Conservation (phyloP, 192 early-diverging fungal species). For the Hyaloraphidium curvatum region DNA sequence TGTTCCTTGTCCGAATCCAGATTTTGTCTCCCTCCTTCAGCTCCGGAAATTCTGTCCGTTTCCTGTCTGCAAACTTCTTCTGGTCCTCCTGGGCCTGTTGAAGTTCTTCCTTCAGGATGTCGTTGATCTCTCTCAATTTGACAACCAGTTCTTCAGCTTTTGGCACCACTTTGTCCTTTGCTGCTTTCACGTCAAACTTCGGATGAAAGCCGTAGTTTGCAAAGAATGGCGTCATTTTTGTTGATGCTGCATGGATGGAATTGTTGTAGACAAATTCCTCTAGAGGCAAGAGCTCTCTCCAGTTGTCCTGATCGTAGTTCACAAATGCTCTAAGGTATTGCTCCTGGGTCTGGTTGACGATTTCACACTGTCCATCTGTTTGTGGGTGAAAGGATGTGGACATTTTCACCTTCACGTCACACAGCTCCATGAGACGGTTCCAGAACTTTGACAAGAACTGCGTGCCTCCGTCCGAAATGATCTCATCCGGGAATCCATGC, state of each 20-base stretch:
- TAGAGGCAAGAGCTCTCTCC: conserved; percentile 16
- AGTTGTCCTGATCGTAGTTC: conserved; percentile 19
- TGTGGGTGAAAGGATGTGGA: conserved; percentile 21
- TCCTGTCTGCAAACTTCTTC: background rate
- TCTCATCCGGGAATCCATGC: conserved; percentile 18
- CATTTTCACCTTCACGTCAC: conserved; percentile 14
- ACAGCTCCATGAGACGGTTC: conserved; percentile 3
- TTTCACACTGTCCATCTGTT: conserved; percentile 22
- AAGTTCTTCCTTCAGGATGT: too few species aligned
- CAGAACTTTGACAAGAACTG: conserved; percentile 23
- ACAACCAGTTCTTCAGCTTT: too few species aligned
- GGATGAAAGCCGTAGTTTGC: conserved; percentile 16
- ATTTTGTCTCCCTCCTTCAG: conserved; percentile 7
- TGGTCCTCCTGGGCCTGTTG: conserved; percentile 6
- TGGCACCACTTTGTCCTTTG: too few species aligned
- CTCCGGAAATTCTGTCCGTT: background rate
- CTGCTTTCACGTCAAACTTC: background rate
- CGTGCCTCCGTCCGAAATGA: conserved; percentile 24
- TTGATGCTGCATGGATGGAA: conserved; percentile 9
- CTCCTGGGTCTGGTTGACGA: conserved; percentile 17
- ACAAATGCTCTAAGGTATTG: conserved; percentile 15
- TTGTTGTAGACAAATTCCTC: conserved; percentile 35
- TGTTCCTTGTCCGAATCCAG: conserved; percentile 6
- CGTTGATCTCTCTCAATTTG: too few species aligned
- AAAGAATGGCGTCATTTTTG: conserved; percentile 13